phyloP scores from a whole-genome alignment of 2,329 filamentous ascomycete genomes.

The Trichophyton mentagrophytes region DNA sequence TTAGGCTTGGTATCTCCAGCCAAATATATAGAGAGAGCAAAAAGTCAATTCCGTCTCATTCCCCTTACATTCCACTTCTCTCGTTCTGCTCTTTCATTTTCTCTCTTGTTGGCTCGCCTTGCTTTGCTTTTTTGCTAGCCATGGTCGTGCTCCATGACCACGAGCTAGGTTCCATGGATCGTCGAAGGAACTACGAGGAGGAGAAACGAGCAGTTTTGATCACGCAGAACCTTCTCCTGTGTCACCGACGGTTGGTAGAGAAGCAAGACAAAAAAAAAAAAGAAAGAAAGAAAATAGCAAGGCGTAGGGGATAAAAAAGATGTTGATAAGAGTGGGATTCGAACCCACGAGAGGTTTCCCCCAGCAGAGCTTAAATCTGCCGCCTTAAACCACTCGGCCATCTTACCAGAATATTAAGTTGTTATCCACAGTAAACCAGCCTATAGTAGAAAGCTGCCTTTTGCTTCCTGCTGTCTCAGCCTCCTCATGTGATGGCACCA shows the following conservation, averaged over 20 bases:
- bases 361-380: slow-evolving; percentile 4
- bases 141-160: neutral
- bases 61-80: neutral
- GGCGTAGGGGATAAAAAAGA: neutral
- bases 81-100: neutral
- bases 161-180: neutral
- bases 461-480: neutral
- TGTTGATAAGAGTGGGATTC: slow-evolving; percentile 5
- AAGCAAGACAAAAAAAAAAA: neutral
- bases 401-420: slow-evolving; percentile 4
- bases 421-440: neutral
- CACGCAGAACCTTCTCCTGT: neutral
- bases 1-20: neutral
- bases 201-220: neutral
- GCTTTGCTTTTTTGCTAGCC: neutral
- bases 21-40: neutral
- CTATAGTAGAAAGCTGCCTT: neutral
- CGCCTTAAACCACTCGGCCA: slow-evolving; percentile 4
- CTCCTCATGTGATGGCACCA: neutral
- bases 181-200: neutral
- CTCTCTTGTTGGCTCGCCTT: neutral
- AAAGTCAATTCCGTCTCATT: neutral
- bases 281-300: neutral
- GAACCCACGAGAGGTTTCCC: slow-evolving; percentile 4
- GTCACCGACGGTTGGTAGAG: neutral